Conservation (phyloP, 2,329 filamentous ascomycete species). For the Rutstroemia sp. region DNA sequence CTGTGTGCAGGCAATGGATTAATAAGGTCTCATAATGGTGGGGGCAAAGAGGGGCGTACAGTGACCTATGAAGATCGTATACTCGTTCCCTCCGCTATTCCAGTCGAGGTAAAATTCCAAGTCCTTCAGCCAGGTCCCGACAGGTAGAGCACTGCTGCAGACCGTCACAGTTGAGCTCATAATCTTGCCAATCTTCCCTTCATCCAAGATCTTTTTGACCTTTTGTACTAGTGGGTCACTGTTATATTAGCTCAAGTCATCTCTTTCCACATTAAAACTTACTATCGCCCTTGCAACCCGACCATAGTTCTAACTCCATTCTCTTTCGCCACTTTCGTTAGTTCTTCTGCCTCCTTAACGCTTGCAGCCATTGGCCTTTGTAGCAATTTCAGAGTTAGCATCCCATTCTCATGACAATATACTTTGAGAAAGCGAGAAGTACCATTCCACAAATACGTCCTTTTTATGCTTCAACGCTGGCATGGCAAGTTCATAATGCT, state of each 20-base stretch:
- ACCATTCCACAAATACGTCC: conserved; percentile 41
- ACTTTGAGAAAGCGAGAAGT: not conserved
- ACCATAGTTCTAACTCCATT: conserved; percentile 37
- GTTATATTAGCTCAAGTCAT: conserved; percentile 21
- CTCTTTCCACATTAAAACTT: not conserved
- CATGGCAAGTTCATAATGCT: conserved; percentile 34
- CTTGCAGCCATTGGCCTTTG: conserved; percentile 33
- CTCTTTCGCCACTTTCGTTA: conserved; percentile 33
- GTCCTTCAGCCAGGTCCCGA: not conserved
- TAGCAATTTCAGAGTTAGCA: not conserved
- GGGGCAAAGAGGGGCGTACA: no score
- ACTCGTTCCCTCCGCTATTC: no score
- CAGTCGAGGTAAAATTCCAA: not conserved
- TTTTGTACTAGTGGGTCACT: conserved; percentile 32
- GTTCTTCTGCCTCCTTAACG: conserved; percentile 34
- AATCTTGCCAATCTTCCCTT: conserved; percentile 37
- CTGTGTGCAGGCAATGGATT: no score
- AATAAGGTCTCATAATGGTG: no score
- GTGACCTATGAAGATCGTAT: no score
- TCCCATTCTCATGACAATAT: no score
- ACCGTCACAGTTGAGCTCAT: conserved; percentile 3
- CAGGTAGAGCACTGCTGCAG: not conserved
- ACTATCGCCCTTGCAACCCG: conserved; percentile 36
- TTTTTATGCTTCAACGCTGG: conserved; percentile 38
- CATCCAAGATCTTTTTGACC: conserved; percentile 35